Conservation (phyloP, 108 stramenopile species). For the Licmophora abbreviata region DNA sequence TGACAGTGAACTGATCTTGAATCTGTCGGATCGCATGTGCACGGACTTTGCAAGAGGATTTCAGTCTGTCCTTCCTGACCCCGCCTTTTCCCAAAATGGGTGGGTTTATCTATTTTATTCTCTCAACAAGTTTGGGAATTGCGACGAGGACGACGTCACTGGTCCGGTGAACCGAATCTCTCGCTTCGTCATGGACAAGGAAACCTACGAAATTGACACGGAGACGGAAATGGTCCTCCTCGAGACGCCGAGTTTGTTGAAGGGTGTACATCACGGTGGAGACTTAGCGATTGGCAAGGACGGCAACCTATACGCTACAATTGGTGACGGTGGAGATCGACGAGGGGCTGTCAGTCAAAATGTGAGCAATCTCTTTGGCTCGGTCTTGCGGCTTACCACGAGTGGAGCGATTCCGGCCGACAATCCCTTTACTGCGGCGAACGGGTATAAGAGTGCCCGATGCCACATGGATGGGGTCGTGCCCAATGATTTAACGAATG, state of each 20-base stretch:
- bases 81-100: conserved; percentile 10
- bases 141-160: conserved; percentile 1
- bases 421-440: conserved; percentile 8
- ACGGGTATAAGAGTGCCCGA: conserved; percentile 2
- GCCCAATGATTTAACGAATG: not conserved
- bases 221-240: conserved; percentile 15
- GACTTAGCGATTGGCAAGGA: conserved; percentile 26
- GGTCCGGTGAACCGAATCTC: conserved; percentile 24
- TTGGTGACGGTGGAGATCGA: conserved; percentile 18
- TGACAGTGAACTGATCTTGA: too few species aligned
- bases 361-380: conserved; percentile 6
- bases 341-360: not conserved
- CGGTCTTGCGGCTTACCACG: conserved; percentile 9
- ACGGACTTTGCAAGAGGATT: conserved; percentile 17
- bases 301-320: conserved; percentile 18
- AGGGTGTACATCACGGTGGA: conserved; percentile 15
- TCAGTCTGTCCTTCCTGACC: conserved; percentile 7
- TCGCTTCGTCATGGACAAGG: conserved; percentile 13
- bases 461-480: not conserved
- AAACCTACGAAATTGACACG: conserved; percentile 4
- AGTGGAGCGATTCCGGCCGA: conserved; percentile 14
- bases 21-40: conserved; percentile 10
- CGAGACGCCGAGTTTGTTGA: conserved; percentile 10
- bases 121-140: conserved; percentile 13
- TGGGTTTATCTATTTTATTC: conserved; percentile 20